These are phyloP conservation scores for Suhomyces maxii DNA, from an alignment of 1,139 yeast genomes.

Conservation along the genomic window DNA sequence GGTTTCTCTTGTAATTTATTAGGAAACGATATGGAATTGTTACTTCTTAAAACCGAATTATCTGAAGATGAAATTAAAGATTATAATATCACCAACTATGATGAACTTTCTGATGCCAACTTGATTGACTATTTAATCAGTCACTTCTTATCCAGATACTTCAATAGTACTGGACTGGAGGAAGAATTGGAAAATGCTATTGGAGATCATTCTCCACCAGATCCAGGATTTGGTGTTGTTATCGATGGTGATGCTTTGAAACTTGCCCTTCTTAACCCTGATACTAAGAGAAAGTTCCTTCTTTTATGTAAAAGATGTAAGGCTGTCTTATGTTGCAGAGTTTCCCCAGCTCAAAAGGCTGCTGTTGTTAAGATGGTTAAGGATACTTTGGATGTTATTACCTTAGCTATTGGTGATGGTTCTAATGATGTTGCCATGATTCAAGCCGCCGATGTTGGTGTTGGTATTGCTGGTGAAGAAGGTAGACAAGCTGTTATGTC, in stretches of 20 bases:
- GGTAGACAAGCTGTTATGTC: slow-evolving; percentile 99
- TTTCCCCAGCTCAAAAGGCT: slow-evolving; percentile 96
- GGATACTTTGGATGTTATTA: slow-evolving; percentile 76
- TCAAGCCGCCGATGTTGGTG: slow-evolving; percentile 97
- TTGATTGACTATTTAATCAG: slow-evolving; percentile 58
- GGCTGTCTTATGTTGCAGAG: slow-evolving; percentile 93
- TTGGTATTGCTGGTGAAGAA: slow-evolving; percentile 98
- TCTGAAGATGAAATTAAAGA: slow-evolving; percentile 33
- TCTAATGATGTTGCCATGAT: slow-evolving; percentile 99
- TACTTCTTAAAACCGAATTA: slow-evolving; percentile 37
- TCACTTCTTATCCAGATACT: slow-evolving; percentile 60
- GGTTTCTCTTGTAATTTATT: slow-evolving; percentile 53
- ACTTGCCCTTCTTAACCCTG: slow-evolving; percentile 60
- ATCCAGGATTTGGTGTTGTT: slow-evolving; percentile 74
- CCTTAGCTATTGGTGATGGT: slow-evolving; percentile 96
- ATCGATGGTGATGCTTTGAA: slow-evolving; percentile 93
- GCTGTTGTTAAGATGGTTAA: slow-evolving; percentile 86
- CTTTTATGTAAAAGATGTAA: slow-evolving; percentile 89
- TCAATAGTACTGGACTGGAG: slow-evolving; percentile 60
- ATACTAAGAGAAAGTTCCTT: slow-evolving; percentile 66
- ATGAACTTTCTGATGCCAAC: slow-evolving; percentile 25
- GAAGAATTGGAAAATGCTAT: slow-evolving; percentile 64
- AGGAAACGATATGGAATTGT: slow-evolving; percentile 48
- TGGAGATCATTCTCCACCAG: slow-evolving; percentile 75
- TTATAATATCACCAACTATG: slow-evolving; percentile 31